Conservation (phyloP, 225 moss, liverwort and hornwort genomes). For the Ulota crispa region DNA sequence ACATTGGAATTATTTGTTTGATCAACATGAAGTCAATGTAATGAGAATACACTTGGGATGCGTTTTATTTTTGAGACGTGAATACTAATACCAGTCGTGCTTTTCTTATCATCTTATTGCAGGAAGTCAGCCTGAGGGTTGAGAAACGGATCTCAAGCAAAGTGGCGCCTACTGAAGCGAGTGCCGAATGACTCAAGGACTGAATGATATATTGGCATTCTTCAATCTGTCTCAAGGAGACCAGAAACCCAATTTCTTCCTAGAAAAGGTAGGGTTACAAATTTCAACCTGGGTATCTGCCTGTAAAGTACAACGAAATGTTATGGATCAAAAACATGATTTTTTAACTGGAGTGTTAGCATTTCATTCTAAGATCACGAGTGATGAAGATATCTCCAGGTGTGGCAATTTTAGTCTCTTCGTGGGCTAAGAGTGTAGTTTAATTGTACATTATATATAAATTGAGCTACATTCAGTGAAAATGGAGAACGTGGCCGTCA, state of each 20-base stretch:
- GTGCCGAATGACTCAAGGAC: slow-evolving; percentile 29
- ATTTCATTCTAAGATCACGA: not conserved
- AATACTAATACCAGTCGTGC: not conserved
- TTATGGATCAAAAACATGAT: not conserved
- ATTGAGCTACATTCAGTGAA: not conserved
- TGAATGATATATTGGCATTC: slow-evolving; percentile 8
- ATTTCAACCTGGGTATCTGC: not conserved
- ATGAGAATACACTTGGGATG: not conserved
- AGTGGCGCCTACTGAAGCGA: slow-evolving; percentile 22
- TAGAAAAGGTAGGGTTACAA: not conserved
- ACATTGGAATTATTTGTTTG: not conserved
- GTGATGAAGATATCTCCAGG: not conserved
- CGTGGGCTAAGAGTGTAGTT: not conserved
- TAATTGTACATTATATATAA: not conserved
- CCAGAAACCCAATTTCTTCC: not conserved
- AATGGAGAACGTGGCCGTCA: not conserved
- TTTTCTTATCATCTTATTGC: not conserved
- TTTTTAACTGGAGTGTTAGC: not conserved
- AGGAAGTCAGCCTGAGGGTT: slow-evolving; percentile 31
- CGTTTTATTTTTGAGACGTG: not conserved
- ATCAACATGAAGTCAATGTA: too few relatives aligned
- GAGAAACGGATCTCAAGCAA: slow-evolving; percentile 29
- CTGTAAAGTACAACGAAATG: not conserved
- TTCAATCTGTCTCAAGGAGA: not conserved
- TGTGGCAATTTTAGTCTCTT: not conserved